Evolutionary conservation across 73 alveolate species (phyloP).

Genomic region (Tetrahymena elliotti): DNA sequence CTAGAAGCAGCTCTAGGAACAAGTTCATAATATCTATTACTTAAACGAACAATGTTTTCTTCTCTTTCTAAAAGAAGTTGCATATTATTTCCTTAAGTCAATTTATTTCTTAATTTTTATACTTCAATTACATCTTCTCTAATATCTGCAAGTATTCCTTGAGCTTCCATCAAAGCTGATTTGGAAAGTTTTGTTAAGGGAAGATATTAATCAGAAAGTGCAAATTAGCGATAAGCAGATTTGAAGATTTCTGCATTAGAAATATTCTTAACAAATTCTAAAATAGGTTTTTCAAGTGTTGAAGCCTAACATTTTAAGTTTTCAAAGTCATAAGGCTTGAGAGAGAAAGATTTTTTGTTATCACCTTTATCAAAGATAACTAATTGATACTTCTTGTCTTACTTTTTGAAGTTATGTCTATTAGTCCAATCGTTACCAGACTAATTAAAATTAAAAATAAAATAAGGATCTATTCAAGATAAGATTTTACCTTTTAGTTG

Average conservation of each 20-base stretch:
- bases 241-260: constrained; percentile 60
- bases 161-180: constrained; percentile 48
- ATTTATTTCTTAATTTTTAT: constrained; percentile 32
- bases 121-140: constrained; percentile 49
- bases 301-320: background rate
- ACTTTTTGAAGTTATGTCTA: constrained; percentile 20
- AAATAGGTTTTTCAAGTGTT: constrained; percentile 16
- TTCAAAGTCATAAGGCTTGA: constrained; percentile 20
- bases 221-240: constrained; percentile 57
- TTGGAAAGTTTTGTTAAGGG: constrained; percentile 51
- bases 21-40: constrained; percentile 40
- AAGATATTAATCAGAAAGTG: constrained; percentile 57
- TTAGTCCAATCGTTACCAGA: constrained; percentile 86
- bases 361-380: background rate
- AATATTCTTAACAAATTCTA: constrained; percentile 58
- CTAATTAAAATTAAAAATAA: background rate
- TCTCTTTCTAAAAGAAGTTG: background rate
- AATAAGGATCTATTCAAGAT: background rate
- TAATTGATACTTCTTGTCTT: constrained; percentile 21
- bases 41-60: constrained; percentile 8
- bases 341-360: background rate
- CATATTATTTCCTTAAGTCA: constrained; percentile 17
- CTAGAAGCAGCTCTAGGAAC: constrained; percentile 15
- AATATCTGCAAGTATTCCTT: constrained; percentile 53
- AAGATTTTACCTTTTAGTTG: constrained; percentile 43